These are phyloP conservation scores for Boletus subparvulus DNA, from an alignment of 768 basidiomycete species.

Conservation along the genomic window DNA sequence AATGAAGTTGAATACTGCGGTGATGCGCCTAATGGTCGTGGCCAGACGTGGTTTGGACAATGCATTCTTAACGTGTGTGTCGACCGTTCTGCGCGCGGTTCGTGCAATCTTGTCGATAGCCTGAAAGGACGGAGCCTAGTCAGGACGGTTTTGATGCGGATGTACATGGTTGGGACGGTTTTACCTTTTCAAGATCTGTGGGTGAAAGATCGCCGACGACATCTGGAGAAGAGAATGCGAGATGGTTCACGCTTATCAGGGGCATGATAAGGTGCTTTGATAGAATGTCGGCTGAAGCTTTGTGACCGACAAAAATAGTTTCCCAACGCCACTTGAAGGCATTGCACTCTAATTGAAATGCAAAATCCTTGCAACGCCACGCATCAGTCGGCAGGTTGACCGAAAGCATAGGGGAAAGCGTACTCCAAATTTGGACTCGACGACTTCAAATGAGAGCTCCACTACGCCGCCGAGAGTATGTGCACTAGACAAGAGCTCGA, in stretches of 20 bases:
- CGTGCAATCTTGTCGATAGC: constrained; percentile 68
- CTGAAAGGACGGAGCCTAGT: constrained; percentile 36
- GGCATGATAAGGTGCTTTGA: constrained; percentile 79
- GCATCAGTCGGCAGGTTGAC: constrained; percentile 11
- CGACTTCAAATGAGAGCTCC: constrained; percentile 58
- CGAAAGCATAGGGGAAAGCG: constrained; percentile 4
- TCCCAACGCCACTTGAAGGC: constrained; percentile 82
- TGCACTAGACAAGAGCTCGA: constrained; percentile 54
- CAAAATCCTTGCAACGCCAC: constrained; percentile 53
- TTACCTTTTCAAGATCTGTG: constrained; percentile 66
- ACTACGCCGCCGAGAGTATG: constrained; percentile 64
- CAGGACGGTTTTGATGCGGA: constrained; percentile 3
- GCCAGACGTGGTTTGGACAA: constrained; percentile 67
- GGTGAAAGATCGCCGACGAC: constrained; percentile 54
- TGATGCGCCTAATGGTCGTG: constrained; percentile 66
- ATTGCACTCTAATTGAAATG: constrained; percentile 58
- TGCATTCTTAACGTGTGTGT: constrained; percentile 71
- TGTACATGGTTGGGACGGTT: neutral
- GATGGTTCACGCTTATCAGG: constrained; percentile 66
- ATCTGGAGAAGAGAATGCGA: constrained; percentile 64
- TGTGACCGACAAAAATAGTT: constrained; percentile 61
- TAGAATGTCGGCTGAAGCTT: constrained; percentile 65
- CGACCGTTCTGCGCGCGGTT: constrained; percentile 63
- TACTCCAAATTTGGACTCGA: constrained; percentile 61
- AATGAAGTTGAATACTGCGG: constrained; percentile 68